These are phyloP conservation scores for Boletellus deceptivus DNA, from an alignment of 1,284 basidiomycete genomes.

Conservation along the genomic window DNA sequence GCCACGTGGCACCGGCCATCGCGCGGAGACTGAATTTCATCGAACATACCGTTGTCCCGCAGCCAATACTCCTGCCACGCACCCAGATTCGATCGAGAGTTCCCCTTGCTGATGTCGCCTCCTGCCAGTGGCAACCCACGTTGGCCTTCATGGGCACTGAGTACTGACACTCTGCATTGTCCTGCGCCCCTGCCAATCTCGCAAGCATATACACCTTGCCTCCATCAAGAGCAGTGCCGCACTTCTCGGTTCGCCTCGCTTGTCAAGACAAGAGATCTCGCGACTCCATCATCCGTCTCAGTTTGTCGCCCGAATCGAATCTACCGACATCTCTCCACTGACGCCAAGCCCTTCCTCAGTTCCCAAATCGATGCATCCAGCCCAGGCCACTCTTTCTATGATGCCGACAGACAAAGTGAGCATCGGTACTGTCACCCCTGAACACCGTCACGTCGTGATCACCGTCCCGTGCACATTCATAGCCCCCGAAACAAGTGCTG, in stretches of 20 bases:
- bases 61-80: too few species aligned
- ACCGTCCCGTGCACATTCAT: neutral
- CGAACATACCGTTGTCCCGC: too few species aligned
- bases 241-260: too few species aligned
- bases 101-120: neutral
- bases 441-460: neutral
- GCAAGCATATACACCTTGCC: too few species aligned
- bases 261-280: too few species aligned
- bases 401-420: neutral
- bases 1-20: too few species aligned
- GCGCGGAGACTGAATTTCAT: too few species aligned
- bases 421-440: slow-evolving; percentile 6
- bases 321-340: slow-evolving; percentile 1
- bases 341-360: slow-evolving; percentile 8
- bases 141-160: slow-evolving; percentile 1
- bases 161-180: slow-evolving; percentile 1
- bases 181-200: too few species aligned
- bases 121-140: neutral
- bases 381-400: slow-evolving; percentile 4
- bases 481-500: neutral
- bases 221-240: too few species aligned
- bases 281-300: too few species aligned
- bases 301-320: slow-evolving; percentile 8
- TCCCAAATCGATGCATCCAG: slow-evolving; percentile 1
- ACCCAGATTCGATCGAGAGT: slow-evolving; percentile 2